Percentiles rank a stretch among this genome's conserved stretches.
phyloP scores from a whole-genome alignment of 2,329 filamentous ascomycete species.

The Alternaria burnsii region DNA sequence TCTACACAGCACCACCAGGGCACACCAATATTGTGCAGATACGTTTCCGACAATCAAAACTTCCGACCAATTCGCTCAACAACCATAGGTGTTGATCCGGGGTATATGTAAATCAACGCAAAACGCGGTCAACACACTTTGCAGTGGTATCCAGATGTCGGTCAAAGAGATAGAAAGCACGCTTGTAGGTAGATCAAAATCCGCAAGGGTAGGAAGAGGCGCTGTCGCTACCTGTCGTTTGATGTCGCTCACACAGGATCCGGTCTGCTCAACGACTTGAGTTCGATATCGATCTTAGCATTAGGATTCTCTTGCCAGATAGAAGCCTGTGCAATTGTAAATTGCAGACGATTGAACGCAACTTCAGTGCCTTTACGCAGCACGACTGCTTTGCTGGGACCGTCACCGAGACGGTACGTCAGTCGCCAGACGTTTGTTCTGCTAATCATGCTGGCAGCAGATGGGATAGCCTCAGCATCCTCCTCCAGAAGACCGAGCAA shows the following conservation, averaged over 20 bases:
- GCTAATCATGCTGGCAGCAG: slow-evolving; percentile 7
- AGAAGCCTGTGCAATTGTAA: slow-evolving; percentile 9
- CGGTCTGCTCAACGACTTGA: slow-evolving; percentile 6
- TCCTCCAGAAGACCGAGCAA: slow-evolving; percentile 11
- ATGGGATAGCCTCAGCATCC: slow-evolving; percentile 10
- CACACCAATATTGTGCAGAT: background rate
- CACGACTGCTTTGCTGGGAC: slow-evolving; percentile 15
- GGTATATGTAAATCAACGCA: slow-evolving; percentile 5
- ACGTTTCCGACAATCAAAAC: background rate
- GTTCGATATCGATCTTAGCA: slow-evolving; percentile 9
- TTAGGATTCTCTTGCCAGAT: slow-evolving; percentile 2
- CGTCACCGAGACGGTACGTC: slow-evolving; percentile 12
- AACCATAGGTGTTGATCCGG: background rate
- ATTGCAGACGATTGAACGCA: slow-evolving; percentile 19
- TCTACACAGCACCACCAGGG: background rate
- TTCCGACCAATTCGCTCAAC: background rate
- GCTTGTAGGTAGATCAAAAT: background rate
- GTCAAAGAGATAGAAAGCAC: slow-evolving; percentile 7
- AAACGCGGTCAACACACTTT: background rate
- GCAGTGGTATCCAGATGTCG: background rate
- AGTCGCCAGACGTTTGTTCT: slow-evolving; percentile 19
- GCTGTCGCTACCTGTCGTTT: background rate
- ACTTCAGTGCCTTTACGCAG: slow-evolving; percentile 14
- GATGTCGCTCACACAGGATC: background rate
- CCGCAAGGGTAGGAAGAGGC: background rate